phyloP scores from a whole-genome alignment of 306 rosid species.

The Morella rubra region DNA sequence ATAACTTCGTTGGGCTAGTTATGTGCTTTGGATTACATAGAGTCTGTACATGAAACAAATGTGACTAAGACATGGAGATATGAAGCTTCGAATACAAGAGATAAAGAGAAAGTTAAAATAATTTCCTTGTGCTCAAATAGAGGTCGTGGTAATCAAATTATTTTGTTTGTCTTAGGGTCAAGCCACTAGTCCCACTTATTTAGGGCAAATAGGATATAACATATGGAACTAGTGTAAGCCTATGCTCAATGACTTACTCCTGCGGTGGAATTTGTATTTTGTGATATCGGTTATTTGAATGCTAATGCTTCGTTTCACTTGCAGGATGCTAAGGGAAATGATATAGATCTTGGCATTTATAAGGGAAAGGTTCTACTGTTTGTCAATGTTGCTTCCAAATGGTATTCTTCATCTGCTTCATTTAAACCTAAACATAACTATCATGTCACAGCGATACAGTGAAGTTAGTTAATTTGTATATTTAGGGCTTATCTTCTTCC shows the following conservation, averaged over 20 bases:
- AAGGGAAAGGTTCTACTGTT: conserved; percentile 73
- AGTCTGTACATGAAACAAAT: not conserved
- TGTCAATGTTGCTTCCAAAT: conserved; percentile 92
- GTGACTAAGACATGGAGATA: not conserved
- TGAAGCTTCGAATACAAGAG: not conserved
- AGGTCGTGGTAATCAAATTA: not conserved
- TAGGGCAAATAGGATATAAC: not conserved
- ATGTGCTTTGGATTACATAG: not conserved
- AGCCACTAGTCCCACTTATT: not conserved
- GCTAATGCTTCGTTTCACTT: conserved; percentile 5
- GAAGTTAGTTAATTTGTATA: not conserved
- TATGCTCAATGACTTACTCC: not conserved
- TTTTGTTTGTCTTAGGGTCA: not conserved
- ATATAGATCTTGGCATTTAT: conserved; percentile 55
- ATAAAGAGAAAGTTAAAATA: not conserved
- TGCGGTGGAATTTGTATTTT: not conserved
- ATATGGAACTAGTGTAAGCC: not conserved
- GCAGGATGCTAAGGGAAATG: conserved; percentile 76
- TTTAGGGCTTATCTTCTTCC: not conserved
- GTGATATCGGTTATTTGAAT: not conserved
- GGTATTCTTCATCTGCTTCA: conserved; percentile 40
- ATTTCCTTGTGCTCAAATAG: not conserved
- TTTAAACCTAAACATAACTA: conserved; percentile 1
- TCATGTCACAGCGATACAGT: not conserved
- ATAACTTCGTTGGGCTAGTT: not conserved